Conservation (phyloP, 2,329 filamentous ascomycete species). For the Metarhizium guizhouense region DNA sequence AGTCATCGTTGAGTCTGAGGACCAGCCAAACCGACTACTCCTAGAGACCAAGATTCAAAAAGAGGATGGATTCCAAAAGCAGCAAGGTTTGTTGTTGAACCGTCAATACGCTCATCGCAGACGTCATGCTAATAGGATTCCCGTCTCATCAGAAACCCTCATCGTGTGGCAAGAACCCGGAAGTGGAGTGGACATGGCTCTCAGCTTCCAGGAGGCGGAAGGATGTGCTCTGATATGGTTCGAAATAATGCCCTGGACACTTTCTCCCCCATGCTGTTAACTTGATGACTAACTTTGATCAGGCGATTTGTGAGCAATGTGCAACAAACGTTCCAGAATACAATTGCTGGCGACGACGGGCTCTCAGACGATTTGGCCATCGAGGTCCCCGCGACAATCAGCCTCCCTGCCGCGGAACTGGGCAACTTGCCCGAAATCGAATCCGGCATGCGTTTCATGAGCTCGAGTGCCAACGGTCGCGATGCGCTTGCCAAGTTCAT, state of each 20-base stretch:
- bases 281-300: constrained; percentile 13
- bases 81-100: constrained; percentile 62
- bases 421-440: constrained; percentile 79
- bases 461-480: constrained; percentile 63
- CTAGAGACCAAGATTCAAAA: constrained; percentile 85
- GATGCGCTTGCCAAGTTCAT: constrained; percentile 85
- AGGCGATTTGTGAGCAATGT: constrained; percentile 89
- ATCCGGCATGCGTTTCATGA: constrained; percentile 70
- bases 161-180: constrained; percentile 92
- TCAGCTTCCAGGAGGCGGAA: constrained; percentile 96
- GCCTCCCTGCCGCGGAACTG: constrained; percentile 72
- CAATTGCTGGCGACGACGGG: constrained; percentile 56
- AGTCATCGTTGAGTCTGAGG: constrained; percentile 89
- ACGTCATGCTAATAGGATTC: neutral
- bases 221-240: constrained; percentile 90
- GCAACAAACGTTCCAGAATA: constrained; percentile 62
- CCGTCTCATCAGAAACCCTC: constrained; percentile 61
- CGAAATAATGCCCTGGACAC: constrained; percentile 11
- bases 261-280: neutral
- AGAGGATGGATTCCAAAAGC: constrained; percentile 95
- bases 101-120: neutral
- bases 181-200: constrained; percentile 88
- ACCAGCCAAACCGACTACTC: constrained; percentile 73
- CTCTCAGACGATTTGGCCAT: constrained; percentile 78
- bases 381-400: constrained; percentile 61